A percentile compares a stretch with the other conserved stretches of the same genome.
Evolutionary conservation across 352 stramenopile genomes (phyloP).

Genomic region (Pythium myriotylum): DNA sequence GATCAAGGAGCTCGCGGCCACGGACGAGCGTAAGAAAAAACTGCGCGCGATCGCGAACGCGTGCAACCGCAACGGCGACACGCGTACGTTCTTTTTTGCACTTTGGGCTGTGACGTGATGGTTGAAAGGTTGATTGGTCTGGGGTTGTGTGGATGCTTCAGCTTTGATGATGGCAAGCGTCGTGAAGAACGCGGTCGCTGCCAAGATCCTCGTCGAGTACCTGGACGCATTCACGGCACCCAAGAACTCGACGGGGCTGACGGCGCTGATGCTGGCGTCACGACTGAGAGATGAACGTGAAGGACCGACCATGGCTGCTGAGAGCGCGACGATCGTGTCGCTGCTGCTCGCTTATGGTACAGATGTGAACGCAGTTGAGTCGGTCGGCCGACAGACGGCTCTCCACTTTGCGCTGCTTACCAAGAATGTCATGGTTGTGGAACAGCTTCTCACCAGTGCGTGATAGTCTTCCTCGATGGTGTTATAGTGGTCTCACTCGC

Average conservation of each 20-base stretch:
- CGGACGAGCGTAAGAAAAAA: slow-evolving; percentile 48
- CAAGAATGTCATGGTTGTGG: slow-evolving; percentile 48
- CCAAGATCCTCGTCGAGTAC: slow-evolving; percentile 43
- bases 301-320: slow-evolving; percentile 31
- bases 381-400: slow-evolving; percentile 53
- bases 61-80: slow-evolving; percentile 78
- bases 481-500: not conserved
- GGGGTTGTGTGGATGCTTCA: slow-evolving; percentile 20
- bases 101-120: not conserved
- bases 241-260: slow-evolving; percentile 63
- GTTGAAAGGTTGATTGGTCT: not conserved
- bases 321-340: slow-evolving; percentile 54
- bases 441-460: slow-evolving; percentile 32
- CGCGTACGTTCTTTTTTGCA: slow-evolving; percentile 39
- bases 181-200: slow-evolving; percentile 66
- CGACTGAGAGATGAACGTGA: slow-evolving; percentile 45
- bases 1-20: slow-evolving; percentile 56
- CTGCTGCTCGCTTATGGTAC: slow-evolving; percentile 46
- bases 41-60: slow-evolving; percentile 50
- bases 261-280: slow-evolving; percentile 78
- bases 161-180: slow-evolving; percentile 88
- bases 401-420: slow-evolving; percentile 78
- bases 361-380: slow-evolving; percentile 50
- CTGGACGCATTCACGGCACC: slow-evolving; percentile 42
- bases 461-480: slow-evolving; percentile 13